Conservation (phyloP, 805 yeast genomes). For the Teunomyces gatunensis region DNA sequence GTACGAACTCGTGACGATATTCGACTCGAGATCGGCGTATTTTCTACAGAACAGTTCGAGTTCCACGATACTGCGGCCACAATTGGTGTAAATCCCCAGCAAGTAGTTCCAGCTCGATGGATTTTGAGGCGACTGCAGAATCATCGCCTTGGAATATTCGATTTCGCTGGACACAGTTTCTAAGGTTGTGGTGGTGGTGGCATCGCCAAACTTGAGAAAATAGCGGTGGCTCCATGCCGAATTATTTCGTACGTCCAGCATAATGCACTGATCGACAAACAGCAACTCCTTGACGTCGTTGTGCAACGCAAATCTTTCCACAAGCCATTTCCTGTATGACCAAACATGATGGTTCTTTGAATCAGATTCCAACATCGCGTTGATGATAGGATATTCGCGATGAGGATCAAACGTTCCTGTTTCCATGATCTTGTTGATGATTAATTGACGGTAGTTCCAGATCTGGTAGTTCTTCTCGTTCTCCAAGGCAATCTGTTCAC, state of each 20-base stretch:
- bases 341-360: constrained; percentile 94
- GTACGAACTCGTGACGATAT: constrained; percentile 44
- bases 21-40: constrained; percentile 34
- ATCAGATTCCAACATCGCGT: constrained; percentile 71
- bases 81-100: constrained; percentile 47
- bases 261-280: constrained; percentile 49
- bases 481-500: constrained; percentile 67
- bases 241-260: constrained; percentile 75
- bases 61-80: constrained; percentile 24
- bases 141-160: constrained; percentile 46
- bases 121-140: constrained; percentile 71
- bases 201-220: constrained; percentile 44
- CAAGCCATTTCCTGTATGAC: constrained; percentile 88
- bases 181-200: constrained; percentile 9
- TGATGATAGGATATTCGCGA: constrained; percentile 65
- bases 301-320: constrained; percentile 51
- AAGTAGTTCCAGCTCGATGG: constrained; percentile 86
- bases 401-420: constrained; percentile 31
- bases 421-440: constrained; percentile 42
- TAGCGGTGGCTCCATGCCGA: constrained; percentile 91
- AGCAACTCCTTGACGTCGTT: constrained; percentile 45
- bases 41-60: constrained; percentile 45
- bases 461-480: constrained; percentile 92
- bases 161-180: constrained; percentile 46
- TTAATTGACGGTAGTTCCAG: constrained; percentile 87